Evolutionary conservation across 805 yeast species (phyloP).

Genomic region (Yamadazyma kitorensis): DNA sequence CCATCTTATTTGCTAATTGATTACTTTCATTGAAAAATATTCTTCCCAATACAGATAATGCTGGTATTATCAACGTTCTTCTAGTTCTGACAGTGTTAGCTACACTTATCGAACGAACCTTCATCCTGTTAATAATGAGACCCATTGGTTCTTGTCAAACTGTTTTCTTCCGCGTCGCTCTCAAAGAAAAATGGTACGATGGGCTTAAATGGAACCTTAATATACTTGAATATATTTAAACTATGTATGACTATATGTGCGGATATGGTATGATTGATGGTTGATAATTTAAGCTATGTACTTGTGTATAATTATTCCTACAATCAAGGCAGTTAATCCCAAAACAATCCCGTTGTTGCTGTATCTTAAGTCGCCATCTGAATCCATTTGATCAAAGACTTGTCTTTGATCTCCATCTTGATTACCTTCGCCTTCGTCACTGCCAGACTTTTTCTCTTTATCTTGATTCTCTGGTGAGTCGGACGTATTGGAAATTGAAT

Average conservation of each 20-base stretch:
- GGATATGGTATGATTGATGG: no score
- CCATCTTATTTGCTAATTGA: constrained; percentile 59
- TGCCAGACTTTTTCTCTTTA: background rate
- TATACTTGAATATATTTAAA: no score
- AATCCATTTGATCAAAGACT: constrained; percentile 5
- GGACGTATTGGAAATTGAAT: background rate
- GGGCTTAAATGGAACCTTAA: no score
- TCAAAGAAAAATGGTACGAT: no score
- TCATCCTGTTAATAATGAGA: no score
- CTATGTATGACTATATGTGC: no score
- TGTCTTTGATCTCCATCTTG: background rate
- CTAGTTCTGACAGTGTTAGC: no score
- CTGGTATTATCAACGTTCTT: no score
- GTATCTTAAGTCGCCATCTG: constrained; percentile 9
- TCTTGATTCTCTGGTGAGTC: background rate
- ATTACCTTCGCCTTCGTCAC: no score
- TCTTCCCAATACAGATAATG: constrained; percentile 10
- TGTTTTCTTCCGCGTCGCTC: no score
- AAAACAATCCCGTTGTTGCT: constrained; percentile 5
- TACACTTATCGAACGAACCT: no score
- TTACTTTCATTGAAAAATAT: constrained; percentile 43
- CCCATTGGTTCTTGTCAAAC: no score
- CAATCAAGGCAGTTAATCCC: constrained; percentile 5
- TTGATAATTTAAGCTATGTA: constrained; percentile 10
- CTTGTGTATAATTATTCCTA: constrained; percentile 9